phyloP scores from a whole-genome alignment of 305 asterid species.

The Fraxinus nigra region DNA sequence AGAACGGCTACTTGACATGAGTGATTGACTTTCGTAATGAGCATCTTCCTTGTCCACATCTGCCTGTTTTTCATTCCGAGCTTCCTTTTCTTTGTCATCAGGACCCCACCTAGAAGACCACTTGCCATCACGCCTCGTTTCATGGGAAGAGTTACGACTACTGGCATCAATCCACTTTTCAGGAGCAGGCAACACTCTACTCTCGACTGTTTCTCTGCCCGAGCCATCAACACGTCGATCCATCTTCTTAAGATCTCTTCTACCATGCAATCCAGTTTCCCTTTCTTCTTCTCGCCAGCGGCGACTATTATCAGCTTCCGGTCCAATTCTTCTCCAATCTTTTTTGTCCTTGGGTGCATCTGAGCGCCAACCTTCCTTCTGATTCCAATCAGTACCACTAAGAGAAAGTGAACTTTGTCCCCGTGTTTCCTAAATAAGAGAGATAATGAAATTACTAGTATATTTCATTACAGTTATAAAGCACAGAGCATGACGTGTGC shows the following conservation, averaged over 20 bases:
- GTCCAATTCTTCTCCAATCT: conserved; percentile 67
- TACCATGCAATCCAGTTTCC: conserved; percentile 93
- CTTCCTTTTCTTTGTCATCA: conserved; percentile 89
- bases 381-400: conserved; percentile 72
- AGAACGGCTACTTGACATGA: conserved; percentile 47
- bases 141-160: conserved; percentile 66
- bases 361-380: conserved; percentile 76
- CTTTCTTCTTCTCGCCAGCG: conserved; percentile 99
- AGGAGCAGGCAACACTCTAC: conserved; percentile 51
- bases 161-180: conserved; percentile 78
- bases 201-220: conserved; percentile 67
- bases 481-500: not conserved
- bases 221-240: conserved; percentile 75
- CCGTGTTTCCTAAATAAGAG: conserved; percentile 61
- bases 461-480: not conserved
- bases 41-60: conserved; percentile 78
- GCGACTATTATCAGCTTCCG: conserved; percentile 74
- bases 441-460: not conserved
- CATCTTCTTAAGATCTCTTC: conserved; percentile 84
- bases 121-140: conserved; percentile 81
- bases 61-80: conserved; percentile 59
- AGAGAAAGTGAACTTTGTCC: conserved; percentile 84
- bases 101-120: conserved; percentile 99
- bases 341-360: conserved; percentile 77
- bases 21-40: conserved; percentile 57